Base-by-base conservation (phyloP, 345 rosid genomes). In the Sisymbrium altissimum region DNA sequence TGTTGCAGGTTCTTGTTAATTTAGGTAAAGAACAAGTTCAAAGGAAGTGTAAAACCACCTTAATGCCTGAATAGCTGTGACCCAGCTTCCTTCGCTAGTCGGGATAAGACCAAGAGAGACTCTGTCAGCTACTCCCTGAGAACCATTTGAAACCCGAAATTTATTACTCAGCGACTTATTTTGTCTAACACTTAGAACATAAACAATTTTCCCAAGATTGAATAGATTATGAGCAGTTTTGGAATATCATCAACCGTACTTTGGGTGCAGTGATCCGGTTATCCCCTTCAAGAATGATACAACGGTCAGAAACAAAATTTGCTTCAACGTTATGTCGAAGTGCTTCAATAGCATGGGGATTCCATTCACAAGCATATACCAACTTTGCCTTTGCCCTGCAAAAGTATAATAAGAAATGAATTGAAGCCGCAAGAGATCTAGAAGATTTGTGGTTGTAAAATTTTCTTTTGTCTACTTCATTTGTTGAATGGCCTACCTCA, bases 291-390 rank as follows among this genome's bases (percentile, higher is more conserved):
- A 89, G 85, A 44, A 91, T 62, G 43, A 91, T 64, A 76, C 98
- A 94, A 59, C 76, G 89, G 79, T 87, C 95, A 74, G 85, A 78
- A 33, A 91, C 97, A 25, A 79, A 83, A 82, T 94, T 94, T 75
- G 81, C 85, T 67, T 77, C 81, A 55, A 94, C 84, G 65, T 91
- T 94, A 49, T 52, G 84, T 59, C 76, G 75, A 45, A 94, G 93
- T 1, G 98, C 98, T 82, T 87, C 91, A 70, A 89, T 74, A 57
- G 97, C 97, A 84, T 85, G 87, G 19, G 84, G 90, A 80, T 94
- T 94, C 98, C 98, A 91, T 77, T 94, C 98, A 77, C 97, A 89
- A 78, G 98, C 93, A 87, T 85, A 91, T 45, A 89, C 97, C 57
- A 85, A 50, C 77, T 80, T 88, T 70, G 96, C 98, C 78, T 84